phyloP scores from a whole-genome alignment of 257 asterid species.

The Orobanche coerulescens region DNA sequence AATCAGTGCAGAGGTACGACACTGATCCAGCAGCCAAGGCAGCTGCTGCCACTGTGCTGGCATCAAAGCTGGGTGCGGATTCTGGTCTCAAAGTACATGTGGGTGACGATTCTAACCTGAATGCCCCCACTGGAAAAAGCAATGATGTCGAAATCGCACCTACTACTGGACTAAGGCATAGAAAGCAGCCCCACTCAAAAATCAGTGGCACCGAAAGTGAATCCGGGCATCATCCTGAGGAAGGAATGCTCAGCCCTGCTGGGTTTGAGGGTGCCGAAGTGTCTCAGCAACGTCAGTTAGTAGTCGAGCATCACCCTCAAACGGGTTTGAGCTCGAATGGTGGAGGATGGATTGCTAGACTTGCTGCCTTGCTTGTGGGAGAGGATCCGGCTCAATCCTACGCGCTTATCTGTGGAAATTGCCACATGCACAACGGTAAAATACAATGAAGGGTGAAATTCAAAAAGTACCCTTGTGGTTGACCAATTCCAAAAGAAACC shows the following conservation, averaged over 20 bases:
- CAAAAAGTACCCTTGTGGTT: too few relatives aligned
- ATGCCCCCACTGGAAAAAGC: constrained; percentile 40
- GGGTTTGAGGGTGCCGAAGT: constrained; percentile 29
- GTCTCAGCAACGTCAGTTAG: constrained; percentile 41
- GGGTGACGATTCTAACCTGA: constrained; percentile 42
- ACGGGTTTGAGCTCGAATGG: constrained; percentile 32
- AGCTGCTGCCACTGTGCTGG: constrained; percentile 79
- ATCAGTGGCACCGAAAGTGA: constrained; percentile 26
- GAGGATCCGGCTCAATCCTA: constrained; percentile 75
- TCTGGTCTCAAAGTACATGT: constrained; percentile 53
- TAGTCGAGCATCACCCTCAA: constrained; percentile 56
- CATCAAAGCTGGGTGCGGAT: constrained; percentile 71
- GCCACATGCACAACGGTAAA: constrained; percentile 75
- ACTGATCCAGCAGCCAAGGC: constrained; percentile 84
- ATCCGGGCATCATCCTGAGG: constrained; percentile 27
- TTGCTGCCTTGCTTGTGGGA: constrained; percentile 84
- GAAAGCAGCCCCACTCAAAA: constrained; percentile 38
- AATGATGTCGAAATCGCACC: constrained; percentile 44
- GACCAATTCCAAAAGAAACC: too few relatives aligned
- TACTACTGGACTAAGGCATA: constrained; percentile 47
- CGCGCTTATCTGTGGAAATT: constrained; percentile 78
- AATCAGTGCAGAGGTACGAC: constrained; percentile 58
- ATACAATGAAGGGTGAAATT: too few relatives aligned
- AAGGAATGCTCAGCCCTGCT: constrained; percentile 27
- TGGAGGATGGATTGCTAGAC: constrained; percentile 70